Evolutionary conservation across 2,329 filamentous ascomycete genomes (phyloP), one percentile per base, ranked within the genome.

Genomic region (Aureobasidium subglaciale): DNA sequence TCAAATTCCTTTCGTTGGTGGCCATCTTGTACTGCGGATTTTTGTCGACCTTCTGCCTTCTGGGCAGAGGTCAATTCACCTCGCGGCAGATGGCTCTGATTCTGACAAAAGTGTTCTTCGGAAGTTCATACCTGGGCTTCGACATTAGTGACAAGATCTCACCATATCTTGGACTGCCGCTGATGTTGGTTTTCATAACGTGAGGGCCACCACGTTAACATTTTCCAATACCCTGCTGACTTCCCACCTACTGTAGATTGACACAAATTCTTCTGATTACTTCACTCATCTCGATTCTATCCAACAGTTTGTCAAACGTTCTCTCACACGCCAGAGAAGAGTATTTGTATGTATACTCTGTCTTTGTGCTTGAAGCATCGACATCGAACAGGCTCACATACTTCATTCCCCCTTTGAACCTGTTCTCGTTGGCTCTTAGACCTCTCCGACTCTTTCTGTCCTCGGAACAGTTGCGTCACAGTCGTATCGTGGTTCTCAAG

Each of bases 21-120:
- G 75, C 89, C 45, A 86, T 95, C 54, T 74, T 95, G 52, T 96
- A 95, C 67, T 73, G 93, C 45, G 83, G 90, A 43, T 96, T 96
- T 70, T 73, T 96, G 30, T 95, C 91, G 0, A 96, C 90, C 0
- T 92, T 92, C 63, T 85, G 85, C 0, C 78, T 91, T 24, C 77
- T 93, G 41, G 88, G 86, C n/a, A 80, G 87, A 55, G 85, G 87
- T 49, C 71, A 73, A 2, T 90, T 86, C 65, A 79, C 76, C 4
- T 78, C 86, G 22, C 70, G 73, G 9, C 74, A 84, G 56, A 91
- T 91, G 86, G 83, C 84, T 32, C 86, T 86, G 79, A 84, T 88
- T 59, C 71, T 90, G 56, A 85, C 87, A 59, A 88, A 88, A 68
- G 88, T 91, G 52, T 91, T 91, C 68, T 90, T 89, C 65, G 88